Evolutionary conservation across 805 yeast genomes (phyloP).

Genomic region (Yamadazyma scolyti): DNA sequence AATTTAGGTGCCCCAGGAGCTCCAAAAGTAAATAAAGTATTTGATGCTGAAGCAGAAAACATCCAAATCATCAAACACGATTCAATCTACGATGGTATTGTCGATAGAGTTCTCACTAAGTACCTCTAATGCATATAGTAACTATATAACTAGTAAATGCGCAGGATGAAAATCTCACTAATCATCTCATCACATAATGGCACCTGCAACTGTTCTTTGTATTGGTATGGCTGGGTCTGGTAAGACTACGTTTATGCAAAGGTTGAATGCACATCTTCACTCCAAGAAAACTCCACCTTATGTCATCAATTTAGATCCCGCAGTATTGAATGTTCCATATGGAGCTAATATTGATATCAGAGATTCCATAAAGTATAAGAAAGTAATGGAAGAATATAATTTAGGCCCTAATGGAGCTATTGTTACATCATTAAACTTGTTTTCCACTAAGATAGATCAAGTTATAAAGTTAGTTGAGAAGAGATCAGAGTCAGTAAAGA

Average conservation of each 20-base stretch:
- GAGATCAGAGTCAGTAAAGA: conserved; percentile 51
- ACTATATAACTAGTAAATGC: conserved; percentile 1
- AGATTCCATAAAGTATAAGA: conserved; percentile 91
- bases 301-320: conserved; percentile 93
- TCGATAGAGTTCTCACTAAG: conserved; percentile 43
- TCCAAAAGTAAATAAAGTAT: conserved; percentile 59
- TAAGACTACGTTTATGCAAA: conserved; percentile 95
- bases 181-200: conserved; percentile 14
- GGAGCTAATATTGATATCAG: conserved; percentile 94
- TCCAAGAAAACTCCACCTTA: conserved; percentile 73
- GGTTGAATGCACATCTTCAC: conserved; percentile 87
- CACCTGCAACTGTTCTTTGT: conserved; percentile 41
- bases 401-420: conserved; percentile 98
- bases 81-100: conserved; percentile 54
- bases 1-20: conserved; percentile 52
- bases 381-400: conserved; percentile 93
- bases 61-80: conserved; percentile 57
- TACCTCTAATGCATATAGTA: no score
- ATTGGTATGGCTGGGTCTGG: conserved; percentile 69
- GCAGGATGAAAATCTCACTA: conserved; percentile 1
- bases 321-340: conserved; percentile 89
- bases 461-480: conserved; percentile 84
- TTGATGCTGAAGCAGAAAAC: conserved; percentile 70
- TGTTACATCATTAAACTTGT: conserved; percentile 88
- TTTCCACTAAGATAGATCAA: conserved; percentile 94